Base-by-base conservation (phyloP, 805 yeast genomes). In the Metahyphopichia silvanorum region DNA sequence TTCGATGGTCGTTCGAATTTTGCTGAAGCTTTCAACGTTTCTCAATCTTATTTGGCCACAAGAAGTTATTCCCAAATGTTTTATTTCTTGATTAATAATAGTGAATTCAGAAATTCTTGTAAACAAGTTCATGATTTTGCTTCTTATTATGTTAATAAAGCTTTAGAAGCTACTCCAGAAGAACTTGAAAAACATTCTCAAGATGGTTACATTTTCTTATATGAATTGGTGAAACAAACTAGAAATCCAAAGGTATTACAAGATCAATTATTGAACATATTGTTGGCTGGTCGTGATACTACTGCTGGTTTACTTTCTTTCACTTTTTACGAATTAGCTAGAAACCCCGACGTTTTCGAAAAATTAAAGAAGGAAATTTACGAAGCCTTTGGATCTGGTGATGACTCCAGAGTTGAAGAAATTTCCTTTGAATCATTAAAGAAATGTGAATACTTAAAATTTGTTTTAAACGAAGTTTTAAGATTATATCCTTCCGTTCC, bases 201-300 rank as follows among this genome's bases (percentile, higher is more conserved):
- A 29, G 49, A 49, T 21, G 59, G 63, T 2, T 63, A 63, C 40
- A 48, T 55, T 6, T 63, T 62, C 40, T 55, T 63, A 43, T 62
- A 62, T 34, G 69, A 63, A 34, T 51, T 63, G 43, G 63, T 51
- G 25, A 63, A 62, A 42, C 52, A 55, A 31, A 63, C 69, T 7
- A 52, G 56, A 39, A 47, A 63, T 41, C 61, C 60, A 8, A 51
- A 49, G 39, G 52, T 53, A 4, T 52, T 63, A 33, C 60, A 60
- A 34, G 69, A 62, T 39, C 66, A 62, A 38, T 49, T 58, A 32
- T 55, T 61, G 42, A 62, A 61, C 36, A 63, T 63, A 22, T 54
- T 63, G 52, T 39, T 63, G 20, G 67, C 67, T 3, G 67, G 65
- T 11, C 49, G 67, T 45, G 57, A 56, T 22, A 61, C 67, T 24